Conservation (phyloP, 306 rosid genomes). For the Quercus mongolica region DNA sequence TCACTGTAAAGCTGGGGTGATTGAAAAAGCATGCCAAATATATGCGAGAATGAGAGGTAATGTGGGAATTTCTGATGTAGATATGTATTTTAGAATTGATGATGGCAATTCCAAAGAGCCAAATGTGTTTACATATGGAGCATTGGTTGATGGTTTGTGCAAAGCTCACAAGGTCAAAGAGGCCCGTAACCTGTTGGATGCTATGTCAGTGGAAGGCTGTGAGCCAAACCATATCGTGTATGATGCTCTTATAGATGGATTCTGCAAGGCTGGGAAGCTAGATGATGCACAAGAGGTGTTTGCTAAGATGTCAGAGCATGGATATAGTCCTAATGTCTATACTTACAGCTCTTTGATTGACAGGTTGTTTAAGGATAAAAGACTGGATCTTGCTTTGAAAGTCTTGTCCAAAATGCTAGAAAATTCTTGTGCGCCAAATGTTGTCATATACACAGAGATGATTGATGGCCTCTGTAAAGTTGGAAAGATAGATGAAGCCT, state of each 20-base stretch:
- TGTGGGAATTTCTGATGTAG: constrained; percentile 49
- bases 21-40: constrained; percentile 75
- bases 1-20: constrained; percentile 70
- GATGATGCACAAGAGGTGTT: constrained; percentile 78
- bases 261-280: constrained; percentile 75
- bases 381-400: constrained; percentile 72
- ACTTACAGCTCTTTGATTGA: constrained; percentile 84
- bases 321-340: constrained; percentile 50
- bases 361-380: constrained; percentile 66
- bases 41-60: constrained; percentile 58
- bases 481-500: constrained; percentile 77
- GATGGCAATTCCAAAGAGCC: constrained; percentile 39
- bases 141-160: constrained; percentile 91
- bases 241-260: constrained; percentile 83
- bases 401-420: constrained; percentile 84
- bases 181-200: constrained; percentile 59
- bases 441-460: constrained; percentile 87
- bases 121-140: constrained; percentile 74
- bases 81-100: constrained; percentile 58
- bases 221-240: constrained; percentile 73
- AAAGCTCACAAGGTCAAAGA: constrained; percentile 71
- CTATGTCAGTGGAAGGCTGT: constrained; percentile 61
- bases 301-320: constrained; percentile 49
- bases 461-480: constrained; percentile 79
- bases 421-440: constrained; percentile 72